phyloP scores from a whole-genome alignment of 2,329 filamentous ascomycete species.

The Epichloe brachyelytri region DNA sequence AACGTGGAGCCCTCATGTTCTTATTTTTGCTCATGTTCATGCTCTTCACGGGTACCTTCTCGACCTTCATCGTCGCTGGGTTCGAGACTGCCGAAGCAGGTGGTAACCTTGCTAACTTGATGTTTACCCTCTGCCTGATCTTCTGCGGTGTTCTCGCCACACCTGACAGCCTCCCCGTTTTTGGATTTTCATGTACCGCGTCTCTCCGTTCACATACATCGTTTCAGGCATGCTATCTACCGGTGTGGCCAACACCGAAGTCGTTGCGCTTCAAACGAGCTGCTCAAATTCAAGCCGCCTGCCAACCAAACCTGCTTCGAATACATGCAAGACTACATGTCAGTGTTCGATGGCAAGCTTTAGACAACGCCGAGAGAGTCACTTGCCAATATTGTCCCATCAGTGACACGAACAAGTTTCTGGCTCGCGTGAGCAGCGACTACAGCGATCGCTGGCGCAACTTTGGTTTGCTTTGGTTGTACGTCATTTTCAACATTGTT shows the following conservation, averaged over 20 bases:
- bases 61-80: constrained; percentile 62
- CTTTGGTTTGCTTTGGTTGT: constrained; percentile 50
- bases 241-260: constrained; percentile 52
- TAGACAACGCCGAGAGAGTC: constrained; percentile 30
- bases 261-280: constrained; percentile 60
- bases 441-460: constrained; percentile 55
- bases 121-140: constrained; percentile 60
- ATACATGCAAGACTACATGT: constrained; percentile 43
- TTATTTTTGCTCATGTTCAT: constrained; percentile 64
- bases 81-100: constrained; percentile 64
- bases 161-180: constrained; percentile 53
- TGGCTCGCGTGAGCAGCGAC: constrained; percentile 33
- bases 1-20: constrained; percentile 70
- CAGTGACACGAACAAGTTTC: constrained; percentile 36
- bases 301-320: constrained; percentile 42
- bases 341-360: constrained; percentile 38
- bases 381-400: constrained; percentile 45
- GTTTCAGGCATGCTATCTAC: constrained; percentile 58
- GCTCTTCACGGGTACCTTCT: constrained; percentile 71
- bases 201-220: constrained; percentile 74
- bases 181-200: constrained; percentile 71
- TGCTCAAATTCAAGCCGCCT: constrained; percentile 51
- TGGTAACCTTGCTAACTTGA: constrained; percentile 61
- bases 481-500: constrained; percentile 44
- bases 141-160: constrained; percentile 65